phyloP scores from a whole-genome alignment of 352 stramenopile genomes.

The Lagenidium sp. region DNA sequence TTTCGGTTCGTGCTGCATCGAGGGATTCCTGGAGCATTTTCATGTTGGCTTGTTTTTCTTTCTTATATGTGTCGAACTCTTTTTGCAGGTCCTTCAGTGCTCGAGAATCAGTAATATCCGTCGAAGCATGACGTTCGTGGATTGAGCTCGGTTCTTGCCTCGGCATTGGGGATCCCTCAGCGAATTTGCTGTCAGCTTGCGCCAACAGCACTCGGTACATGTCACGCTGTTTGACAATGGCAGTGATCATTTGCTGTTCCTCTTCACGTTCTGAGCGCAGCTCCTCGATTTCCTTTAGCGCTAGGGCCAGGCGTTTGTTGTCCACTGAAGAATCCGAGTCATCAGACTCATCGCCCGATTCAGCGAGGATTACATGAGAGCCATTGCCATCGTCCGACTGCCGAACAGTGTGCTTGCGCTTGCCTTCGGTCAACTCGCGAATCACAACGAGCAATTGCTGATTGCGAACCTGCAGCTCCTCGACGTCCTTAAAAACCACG shows the following conservation, averaged over 20 bases:
- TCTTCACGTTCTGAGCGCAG: slow-evolving; percentile 66
- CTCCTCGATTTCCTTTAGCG: slow-evolving; percentile 70
- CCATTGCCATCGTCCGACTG: slow-evolving; percentile 7
- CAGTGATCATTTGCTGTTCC: slow-evolving; percentile 84
- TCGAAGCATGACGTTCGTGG: slow-evolving; percentile 14
- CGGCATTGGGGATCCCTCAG: slow-evolving; percentile 10
- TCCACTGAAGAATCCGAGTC: slow-evolving; percentile 13
- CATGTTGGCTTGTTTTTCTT: slow-evolving; percentile 57
- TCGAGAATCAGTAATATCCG: slow-evolving; percentile 26
- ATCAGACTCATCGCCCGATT: slow-evolving; percentile 54
- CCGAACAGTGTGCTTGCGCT: slow-evolving; percentile 3
- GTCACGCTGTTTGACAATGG: slow-evolving; percentile 95
- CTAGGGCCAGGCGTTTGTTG: slow-evolving; percentile 46
- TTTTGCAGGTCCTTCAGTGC: slow-evolving; percentile 47
- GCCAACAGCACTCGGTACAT: slow-evolving; percentile 92
- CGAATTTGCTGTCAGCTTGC: slow-evolving; percentile 78
- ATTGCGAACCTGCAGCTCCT: slow-evolving; percentile 89
- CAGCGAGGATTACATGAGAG: slow-evolving; percentile 41
- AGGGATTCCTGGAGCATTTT: slow-evolving; percentile 63
- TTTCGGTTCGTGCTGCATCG: slow-evolving; percentile 40
- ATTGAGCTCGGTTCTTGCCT: neutral
- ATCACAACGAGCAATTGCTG: slow-evolving; percentile 83
- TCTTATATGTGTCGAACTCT: slow-evolving; percentile 75
- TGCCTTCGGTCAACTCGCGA: slow-evolving; percentile 57
- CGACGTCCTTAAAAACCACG: slow-evolving; percentile 80